Evolutionary conservation across 1,139 yeast species (phyloP).

Genomic region (Meyerozyma guilliermondii): DNA sequence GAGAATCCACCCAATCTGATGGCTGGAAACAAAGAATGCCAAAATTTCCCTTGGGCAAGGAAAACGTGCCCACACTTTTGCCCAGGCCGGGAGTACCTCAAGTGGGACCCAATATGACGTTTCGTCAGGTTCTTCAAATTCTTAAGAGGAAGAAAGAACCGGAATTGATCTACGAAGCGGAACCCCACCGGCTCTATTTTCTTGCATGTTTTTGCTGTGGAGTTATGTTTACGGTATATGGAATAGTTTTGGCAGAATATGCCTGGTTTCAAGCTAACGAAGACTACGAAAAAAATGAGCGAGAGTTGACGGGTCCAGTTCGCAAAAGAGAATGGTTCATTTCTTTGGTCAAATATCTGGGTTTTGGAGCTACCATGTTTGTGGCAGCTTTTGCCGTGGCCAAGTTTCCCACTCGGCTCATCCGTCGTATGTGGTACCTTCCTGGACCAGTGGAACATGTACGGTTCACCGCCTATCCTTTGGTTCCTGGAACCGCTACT

Average conservation of each 20-base stretch:
- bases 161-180: slow-evolving; percentile 76
- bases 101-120: slow-evolving; percentile 53
- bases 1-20: slow-evolving; percentile 50
- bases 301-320: slow-evolving; percentile 31
- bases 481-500: slow-evolving; percentile 70
- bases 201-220: slow-evolving; percentile 67
- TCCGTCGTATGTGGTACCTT: slow-evolving; percentile 72
- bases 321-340: slow-evolving; percentile 37
- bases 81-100: slow-evolving; percentile 75
- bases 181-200: slow-evolving; percentile 75
- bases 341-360: slow-evolving; percentile 23
- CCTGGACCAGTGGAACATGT: slow-evolving; percentile 56
- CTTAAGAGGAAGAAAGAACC: slow-evolving; percentile 55
- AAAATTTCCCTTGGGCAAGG: slow-evolving; percentile 61
- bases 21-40: slow-evolving; percentile 49
- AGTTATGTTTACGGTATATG: slow-evolving; percentile 62
- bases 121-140: slow-evolving; percentile 61
- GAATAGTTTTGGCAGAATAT: slow-evolving; percentile 56
- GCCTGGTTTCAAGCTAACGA: slow-evolving; percentile 50
- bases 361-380: slow-evolving; percentile 34
- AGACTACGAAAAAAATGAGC: slow-evolving; percentile 56
- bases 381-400: slow-evolving; percentile 45
- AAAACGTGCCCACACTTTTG: slow-evolving; percentile 59
- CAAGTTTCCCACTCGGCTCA: slow-evolving; percentile 58
- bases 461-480: slow-evolving; percentile 67